Evolutionary conservation across 495 filamentous ascomycete species (phyloP).

Genomic region (Patellaria atrata): DNA sequence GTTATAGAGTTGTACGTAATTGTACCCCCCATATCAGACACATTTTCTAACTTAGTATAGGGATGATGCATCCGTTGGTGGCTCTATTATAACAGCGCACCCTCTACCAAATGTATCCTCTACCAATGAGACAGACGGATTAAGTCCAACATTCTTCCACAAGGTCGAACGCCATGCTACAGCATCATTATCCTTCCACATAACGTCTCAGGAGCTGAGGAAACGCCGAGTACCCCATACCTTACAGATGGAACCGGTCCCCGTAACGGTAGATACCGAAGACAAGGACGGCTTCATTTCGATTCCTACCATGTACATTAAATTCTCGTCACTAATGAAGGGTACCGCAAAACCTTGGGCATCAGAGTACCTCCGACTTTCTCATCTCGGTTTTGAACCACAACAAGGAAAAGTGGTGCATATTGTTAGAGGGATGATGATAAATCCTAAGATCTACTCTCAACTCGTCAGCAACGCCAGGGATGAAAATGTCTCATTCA

Average conservation of each 20-base stretch:
- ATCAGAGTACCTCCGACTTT: conserved; percentile 1
- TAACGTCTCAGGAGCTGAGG: neutral
- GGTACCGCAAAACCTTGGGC: neutral
- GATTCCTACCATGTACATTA: conserved; percentile 6
- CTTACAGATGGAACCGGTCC: neutral
- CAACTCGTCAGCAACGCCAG: conserved; percentile 35
- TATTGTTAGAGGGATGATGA: conserved; percentile 29
- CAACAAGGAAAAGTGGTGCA: conserved; percentile 12
- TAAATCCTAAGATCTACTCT: conserved; percentile 24
- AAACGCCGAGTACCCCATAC: neutral
- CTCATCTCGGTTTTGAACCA: conserved; percentile 6
- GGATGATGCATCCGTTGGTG: no score
- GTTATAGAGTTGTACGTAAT: conserved; percentile 13
- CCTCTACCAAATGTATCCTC: no score
- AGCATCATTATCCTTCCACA: neutral
- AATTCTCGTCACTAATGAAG: conserved; percentile 9
- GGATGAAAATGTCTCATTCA: conserved; percentile 46
- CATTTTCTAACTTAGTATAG: neutral
- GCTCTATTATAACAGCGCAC: neutral
- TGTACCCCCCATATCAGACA: neutral
- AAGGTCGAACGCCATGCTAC: neutral
- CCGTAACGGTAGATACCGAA: neutral
- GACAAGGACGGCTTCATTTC: neutral
- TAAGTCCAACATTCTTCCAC: no score
- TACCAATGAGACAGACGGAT: no score